Evolutionary conservation across 768 basidiomycete species (phyloP).

Genomic region (Tremella fuciformis): DNA sequence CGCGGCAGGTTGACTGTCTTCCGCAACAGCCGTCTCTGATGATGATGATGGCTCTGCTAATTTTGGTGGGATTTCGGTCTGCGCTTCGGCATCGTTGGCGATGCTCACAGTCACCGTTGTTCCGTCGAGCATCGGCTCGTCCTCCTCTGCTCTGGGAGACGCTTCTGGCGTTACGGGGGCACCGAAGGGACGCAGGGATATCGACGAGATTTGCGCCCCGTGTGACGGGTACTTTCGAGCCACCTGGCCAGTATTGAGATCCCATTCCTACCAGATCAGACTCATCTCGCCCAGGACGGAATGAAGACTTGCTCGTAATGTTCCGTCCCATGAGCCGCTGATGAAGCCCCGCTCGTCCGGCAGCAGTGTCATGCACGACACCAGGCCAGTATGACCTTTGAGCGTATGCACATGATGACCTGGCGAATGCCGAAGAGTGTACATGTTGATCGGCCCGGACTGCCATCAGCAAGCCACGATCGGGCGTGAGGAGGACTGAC

Average conservation of each 20-base stretch:
- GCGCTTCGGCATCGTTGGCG: slow-evolving; percentile 22
- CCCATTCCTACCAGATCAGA: slow-evolving; percentile 78
- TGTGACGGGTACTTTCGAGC: slow-evolving; percentile 76
- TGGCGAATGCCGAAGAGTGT: slow-evolving; percentile 87
- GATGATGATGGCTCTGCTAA: background rate
- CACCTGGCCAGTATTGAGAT: slow-evolving; percentile 82
- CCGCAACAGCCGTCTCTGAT: background rate
- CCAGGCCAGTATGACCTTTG: slow-evolving; percentile 65
- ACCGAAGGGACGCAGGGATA: slow-evolving; percentile 68
- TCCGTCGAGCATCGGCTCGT: slow-evolving; percentile 12
- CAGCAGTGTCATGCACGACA: slow-evolving; percentile 78
- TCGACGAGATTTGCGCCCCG: slow-evolving; percentile 75
- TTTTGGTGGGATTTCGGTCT: background rate
- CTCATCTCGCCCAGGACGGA: background rate
- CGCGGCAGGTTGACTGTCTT: background rate
- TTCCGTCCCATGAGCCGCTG: slow-evolving; percentile 93
- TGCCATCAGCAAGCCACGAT: slow-evolving; percentile 45
- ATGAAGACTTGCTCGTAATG: slow-evolving; percentile 62
- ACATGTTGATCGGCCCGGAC: slow-evolving; percentile 89
- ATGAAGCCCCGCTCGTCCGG: slow-evolving; percentile 80
- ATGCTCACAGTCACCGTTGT: slow-evolving; percentile 13
- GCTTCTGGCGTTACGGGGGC: slow-evolving; percentile 41
- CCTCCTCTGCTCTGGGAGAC: slow-evolving; percentile 26
- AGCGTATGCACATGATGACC: slow-evolving; percentile 72
- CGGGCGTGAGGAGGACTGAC: slow-evolving; percentile 55